Percentiles rank a stretch among this genome's conserved stretches.
phyloP scores from a whole-genome alignment of 1,284 basidiomycete genomes.

The Fomitiporia mediterranea region DNA sequence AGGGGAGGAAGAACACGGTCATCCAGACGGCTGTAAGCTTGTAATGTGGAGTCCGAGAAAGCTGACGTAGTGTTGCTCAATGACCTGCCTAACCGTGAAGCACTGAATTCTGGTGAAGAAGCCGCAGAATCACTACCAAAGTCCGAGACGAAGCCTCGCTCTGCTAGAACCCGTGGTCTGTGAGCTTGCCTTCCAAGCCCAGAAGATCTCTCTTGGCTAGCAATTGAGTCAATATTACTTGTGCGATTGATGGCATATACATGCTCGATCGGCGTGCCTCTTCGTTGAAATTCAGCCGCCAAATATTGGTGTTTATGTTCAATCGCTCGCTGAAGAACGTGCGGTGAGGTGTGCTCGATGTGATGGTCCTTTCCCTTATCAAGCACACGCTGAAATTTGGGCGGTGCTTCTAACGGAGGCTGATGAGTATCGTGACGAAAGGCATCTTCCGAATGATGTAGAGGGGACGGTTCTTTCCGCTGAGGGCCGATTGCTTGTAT shows the following conservation, averaged over 20 bases:
- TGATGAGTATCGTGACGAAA: not conserved
- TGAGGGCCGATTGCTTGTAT: not conserved
- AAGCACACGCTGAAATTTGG: not conserved
- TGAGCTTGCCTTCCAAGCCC: not conserved
- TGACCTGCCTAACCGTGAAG: not conserved
- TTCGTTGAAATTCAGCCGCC: not conserved
- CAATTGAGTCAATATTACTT: not conserved
- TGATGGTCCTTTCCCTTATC: conserved; percentile 2
- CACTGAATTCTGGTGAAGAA: not conserved
- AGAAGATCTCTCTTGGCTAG: not conserved
- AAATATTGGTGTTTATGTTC: not conserved
- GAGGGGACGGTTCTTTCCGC: not conserved
- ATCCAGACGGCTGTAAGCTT: not conserved
- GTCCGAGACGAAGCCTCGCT: not conserved
- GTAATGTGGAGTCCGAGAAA: not conserved
- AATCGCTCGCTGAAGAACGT: not conserved
- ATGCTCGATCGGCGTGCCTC: not conserved
- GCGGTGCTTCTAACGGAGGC: not conserved
- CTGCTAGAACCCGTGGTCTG: not conserved
- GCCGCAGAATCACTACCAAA: not conserved
- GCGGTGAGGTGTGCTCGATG: not conserved
- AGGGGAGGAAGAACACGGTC: conserved; percentile 8
- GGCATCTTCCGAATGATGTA: not conserved
- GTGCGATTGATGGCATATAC: not conserved
- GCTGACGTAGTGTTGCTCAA: not conserved